Conservation (phyloP, 2,329 filamentous ascomycete genomes). For the Microdochium nivale region DNA sequence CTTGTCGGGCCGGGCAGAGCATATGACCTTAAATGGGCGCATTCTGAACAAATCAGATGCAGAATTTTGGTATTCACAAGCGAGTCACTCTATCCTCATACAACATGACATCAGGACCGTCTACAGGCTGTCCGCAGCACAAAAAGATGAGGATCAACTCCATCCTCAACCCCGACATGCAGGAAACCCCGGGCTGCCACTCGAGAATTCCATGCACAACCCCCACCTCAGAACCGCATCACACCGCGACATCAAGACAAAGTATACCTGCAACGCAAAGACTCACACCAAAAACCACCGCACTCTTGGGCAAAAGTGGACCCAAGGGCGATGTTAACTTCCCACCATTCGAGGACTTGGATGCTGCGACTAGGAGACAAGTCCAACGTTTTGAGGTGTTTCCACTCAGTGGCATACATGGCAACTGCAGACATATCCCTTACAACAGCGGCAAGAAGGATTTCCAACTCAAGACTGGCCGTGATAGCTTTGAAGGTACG, state of each 20-base stretch:
- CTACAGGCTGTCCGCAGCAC: not conserved
- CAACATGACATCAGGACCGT: not conserved
- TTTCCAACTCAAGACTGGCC: conserved; percentile 76
- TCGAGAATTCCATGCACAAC: too few relatives aligned
- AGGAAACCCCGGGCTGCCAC: not conserved
- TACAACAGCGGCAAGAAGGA: conserved; percentile 93
- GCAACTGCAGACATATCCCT: conserved; percentile 69
- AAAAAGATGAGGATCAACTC: not conserved
- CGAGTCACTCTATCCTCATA: not conserved
- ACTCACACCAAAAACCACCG: conserved; percentile 42
- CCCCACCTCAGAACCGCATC: not conserved
- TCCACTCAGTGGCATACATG: conserved; percentile 53
- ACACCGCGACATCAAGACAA: not conserved
- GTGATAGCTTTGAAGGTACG: conserved; percentile 82
- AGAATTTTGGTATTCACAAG: too few relatives aligned
- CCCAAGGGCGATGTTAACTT: conserved; percentile 64
- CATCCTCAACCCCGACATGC: not conserved
- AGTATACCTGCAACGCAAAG: not conserved
- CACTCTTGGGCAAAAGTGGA: conserved; percentile 48
- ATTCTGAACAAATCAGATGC: too few relatives aligned
- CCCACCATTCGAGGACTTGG: conserved; percentile 60
- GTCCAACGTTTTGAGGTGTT: conserved; percentile 58
- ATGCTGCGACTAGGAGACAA: conserved; percentile 45
- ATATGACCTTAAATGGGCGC: too few relatives aligned
- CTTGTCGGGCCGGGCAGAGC: too few relatives aligned